Base-by-base conservation (phyloP, 495 filamentous ascomycete species). In the Pseudomonodictys pantanalensis region DNA sequence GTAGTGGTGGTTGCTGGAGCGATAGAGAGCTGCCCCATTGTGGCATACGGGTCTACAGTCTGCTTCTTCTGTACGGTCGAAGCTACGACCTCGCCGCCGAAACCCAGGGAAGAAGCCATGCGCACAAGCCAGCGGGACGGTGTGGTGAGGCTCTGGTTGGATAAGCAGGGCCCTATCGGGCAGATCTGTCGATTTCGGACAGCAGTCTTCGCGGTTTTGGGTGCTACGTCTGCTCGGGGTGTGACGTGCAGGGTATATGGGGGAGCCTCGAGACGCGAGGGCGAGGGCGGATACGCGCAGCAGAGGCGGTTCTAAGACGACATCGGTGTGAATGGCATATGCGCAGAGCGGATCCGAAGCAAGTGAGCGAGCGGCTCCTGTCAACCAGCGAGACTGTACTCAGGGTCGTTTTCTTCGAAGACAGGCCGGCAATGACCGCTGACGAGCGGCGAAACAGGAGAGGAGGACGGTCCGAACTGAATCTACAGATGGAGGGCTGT, bases 1-100 rank as follows among this genome's bases (percentile, higher is more conserved):
- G 86, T 89, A 20, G 86, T 88, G 68, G 84, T 80, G 22, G 87
- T 90, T 15, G 87, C 82, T 25, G 86, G 86, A 53, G 82, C 85
- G 68, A 84, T 86, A 12, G 85, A 86, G 53, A 90, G 81, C 65
- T 86, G 83, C 10, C 80, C 87, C 52, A 88, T 66, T n/a, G 45
- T 50, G 33, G 58, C 61, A 67, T 69, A 69, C 15, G 60, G 52
- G 20, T 60, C 62, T 15, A 60, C 39, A 11, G 39, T 48, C 24
- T 45, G 58, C 32, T n/a, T 48, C 29, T 55, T 52, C n/a, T 33
- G 30, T 10, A 42, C 41, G 17, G 12, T 45, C 7, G 54, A 43
- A 8, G n/a, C 48, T n/a, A n/a, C n/a, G 2, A 41, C 24, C 43
- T 59, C 61, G 33, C 17, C 33, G 32, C 44, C 24, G 52, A 56